Conservation (phyloP, 73 alveolate genomes). For the Effrenium voratum region DNA sequence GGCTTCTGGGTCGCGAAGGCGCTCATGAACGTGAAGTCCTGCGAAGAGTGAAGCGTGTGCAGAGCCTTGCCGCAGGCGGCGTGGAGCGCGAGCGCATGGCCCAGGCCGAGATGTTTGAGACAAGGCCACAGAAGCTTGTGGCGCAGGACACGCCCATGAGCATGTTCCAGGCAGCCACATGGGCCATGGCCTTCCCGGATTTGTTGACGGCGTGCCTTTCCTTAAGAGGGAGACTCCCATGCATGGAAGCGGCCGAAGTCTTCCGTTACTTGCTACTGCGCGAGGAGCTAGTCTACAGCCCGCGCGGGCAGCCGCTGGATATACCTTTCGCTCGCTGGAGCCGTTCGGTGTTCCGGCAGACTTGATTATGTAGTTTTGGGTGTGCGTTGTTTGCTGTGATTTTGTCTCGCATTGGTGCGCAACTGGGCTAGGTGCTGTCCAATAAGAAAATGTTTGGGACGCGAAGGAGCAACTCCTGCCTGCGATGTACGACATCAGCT, state of each 20-base stretch:
- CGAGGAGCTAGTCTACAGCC: neutral
- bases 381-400: too few species aligned
- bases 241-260: constrained; percentile 5
- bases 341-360: neutral
- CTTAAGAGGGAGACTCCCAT: neutral
- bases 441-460: too few species aligned
- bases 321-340: neutral
- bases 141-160: too few species aligned
- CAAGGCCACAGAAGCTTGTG: too few species aligned
- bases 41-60: neutral
- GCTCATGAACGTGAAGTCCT: neutral
- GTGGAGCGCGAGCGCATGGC: neutral
- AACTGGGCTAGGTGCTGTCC: too few species aligned
- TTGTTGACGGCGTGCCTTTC: neutral
- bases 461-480: constrained; percentile 13
- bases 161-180: too few species aligned
- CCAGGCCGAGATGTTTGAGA: neutral
- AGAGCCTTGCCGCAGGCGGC: neutral
- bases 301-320: too few species aligned
- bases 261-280: neutral
- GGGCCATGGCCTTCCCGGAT: neutral
- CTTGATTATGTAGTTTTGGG: too few species aligned
- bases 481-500: too few species aligned
- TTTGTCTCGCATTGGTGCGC: too few species aligned
- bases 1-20: neutral